Evolutionary conservation across 179 eudicot species (phyloP).

Genomic region (Camellia oleifera): DNA sequence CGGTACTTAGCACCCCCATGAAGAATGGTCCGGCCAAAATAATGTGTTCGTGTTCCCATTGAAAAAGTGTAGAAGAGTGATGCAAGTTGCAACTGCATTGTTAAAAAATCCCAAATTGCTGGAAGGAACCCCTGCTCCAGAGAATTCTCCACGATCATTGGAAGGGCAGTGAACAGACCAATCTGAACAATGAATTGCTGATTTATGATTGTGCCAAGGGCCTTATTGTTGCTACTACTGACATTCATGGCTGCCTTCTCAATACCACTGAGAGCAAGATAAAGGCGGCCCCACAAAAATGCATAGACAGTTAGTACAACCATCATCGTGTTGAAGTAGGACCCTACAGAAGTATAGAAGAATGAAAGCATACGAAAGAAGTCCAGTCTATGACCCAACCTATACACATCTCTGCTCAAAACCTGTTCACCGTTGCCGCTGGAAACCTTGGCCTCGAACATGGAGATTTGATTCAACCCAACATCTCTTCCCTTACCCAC

Average conservation of each 20-base stretch:
- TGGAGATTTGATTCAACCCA: conserved; percentile 89
- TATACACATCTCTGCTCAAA: conserved; percentile 88
- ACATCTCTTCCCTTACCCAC: conserved; percentile 99
- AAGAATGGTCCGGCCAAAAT: conserved; percentile 86
- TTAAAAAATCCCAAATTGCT: conserved; percentile 83
- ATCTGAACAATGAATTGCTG: conserved; percentile 88
- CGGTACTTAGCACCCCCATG: conserved; percentile 96
- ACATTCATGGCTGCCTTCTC: conserved; percentile 45
- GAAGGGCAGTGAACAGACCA: conserved; percentile 92
- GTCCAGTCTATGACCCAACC: conserved; percentile 91
- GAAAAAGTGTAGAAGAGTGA: conserved; percentile 87
- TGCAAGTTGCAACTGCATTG: conserved; percentile 82
- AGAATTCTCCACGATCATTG: conserved; percentile 93
- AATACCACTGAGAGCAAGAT: conserved; percentile 89
- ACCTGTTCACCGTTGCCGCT: conserved; percentile 96
- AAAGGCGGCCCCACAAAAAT: conserved; percentile 93
- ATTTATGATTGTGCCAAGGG: conserved; percentile 71
- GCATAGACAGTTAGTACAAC: conserved; percentile 69
- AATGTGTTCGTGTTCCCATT: conserved; percentile 86
- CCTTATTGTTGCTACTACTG: conserved; percentile 55
- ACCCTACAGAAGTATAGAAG: conserved; percentile 84
- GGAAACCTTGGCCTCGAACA: conserved; percentile 98
- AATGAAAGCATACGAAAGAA: conserved; percentile 97
- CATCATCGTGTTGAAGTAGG: conserved; percentile 79
- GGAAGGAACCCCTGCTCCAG: conserved; percentile 89